phyloP scores from a whole-genome alignment of 192 early-diverging fungal genomes.

The Pilobolus umbonatus region DNA sequence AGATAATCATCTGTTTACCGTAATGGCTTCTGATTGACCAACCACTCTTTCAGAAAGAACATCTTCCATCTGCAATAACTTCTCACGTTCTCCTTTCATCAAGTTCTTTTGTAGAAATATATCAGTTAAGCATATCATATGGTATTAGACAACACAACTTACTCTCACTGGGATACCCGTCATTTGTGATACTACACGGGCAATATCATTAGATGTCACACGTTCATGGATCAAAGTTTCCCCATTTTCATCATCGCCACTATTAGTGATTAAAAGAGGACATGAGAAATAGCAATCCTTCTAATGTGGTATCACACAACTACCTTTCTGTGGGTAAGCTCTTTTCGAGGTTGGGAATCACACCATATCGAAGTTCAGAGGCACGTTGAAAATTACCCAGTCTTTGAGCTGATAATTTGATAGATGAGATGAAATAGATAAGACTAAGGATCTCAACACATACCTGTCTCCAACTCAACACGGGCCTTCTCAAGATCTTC shows the following conservation, averaged over 20 bases:
- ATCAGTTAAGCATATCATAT: too few species aligned
- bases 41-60: constrained; percentile 57
- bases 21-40: constrained; percentile 88
- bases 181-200: constrained; percentile 63
- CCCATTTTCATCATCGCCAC: constrained; percentile 28
- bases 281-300: neutral
- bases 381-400: constrained; percentile 67
- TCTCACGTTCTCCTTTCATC: constrained; percentile 63
- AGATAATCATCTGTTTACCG: constrained; percentile 16
- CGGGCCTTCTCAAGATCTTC: constrained; percentile 67
- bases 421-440: constrained; percentile 6
- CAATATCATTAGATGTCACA: constrained; percentile 76
- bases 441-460: neutral
- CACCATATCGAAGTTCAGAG: constrained; percentile 73
- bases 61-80: constrained; percentile 70
- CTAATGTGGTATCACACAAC: neutral
- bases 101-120: too few species aligned
- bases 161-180: constrained; percentile 80
- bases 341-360: constrained; percentile 68
- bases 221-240: constrained; percentile 71
- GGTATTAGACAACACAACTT: constrained; percentile 1
- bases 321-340: constrained; percentile 53
- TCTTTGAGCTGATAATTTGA: constrained; percentile 49
- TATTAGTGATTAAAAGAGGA: constrained; percentile 1
- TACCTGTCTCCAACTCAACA: constrained; percentile 62